These are phyloP conservation scores for Aspergillus cristatus DNA, from an alignment of 495 filamentous ascomycete genomes.

Conservation along the genomic window DNA sequence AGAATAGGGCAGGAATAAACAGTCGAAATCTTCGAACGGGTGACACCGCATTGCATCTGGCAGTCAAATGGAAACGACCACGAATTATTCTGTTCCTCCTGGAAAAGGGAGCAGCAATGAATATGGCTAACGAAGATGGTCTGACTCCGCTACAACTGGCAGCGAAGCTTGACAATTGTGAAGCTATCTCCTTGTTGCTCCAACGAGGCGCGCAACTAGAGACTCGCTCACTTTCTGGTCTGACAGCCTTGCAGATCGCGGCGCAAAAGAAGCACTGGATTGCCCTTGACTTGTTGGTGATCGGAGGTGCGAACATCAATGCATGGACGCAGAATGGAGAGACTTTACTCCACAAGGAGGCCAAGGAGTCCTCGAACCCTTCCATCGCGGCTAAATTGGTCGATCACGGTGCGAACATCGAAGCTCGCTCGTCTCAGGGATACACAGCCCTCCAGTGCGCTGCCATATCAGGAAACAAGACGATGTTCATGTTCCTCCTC, in stretches of 20 bases:
- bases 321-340: constrained; percentile 19
- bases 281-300: constrained; percentile 23
- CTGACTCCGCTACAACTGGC: too few species aligned
- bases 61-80: too few species aligned
- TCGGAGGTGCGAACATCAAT: constrained; percentile 27
- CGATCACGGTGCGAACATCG: constrained; percentile 23
- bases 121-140: too few species aligned
- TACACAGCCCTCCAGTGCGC: constrained; percentile 27
- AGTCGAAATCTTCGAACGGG: too few species aligned
- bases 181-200: constrained; percentile 20
- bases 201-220: constrained; percentile 18
- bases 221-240: constrained; percentile 10
- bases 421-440: constrained; percentile 21
- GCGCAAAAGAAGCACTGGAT: constrained; percentile 18
- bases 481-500: too few species aligned
- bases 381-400: constrained; percentile 16
- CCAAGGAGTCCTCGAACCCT: constrained; percentile 1
- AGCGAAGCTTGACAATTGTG: constrained; percentile 20
- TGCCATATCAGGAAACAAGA: constrained; percentile 20
- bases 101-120: too few species aligned
- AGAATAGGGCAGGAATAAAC: too few species aligned
- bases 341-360: constrained; percentile 21
- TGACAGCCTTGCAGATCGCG: constrained; percentile 22
- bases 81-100: too few species aligned
- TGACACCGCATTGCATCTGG: too few species aligned